These are phyloP conservation scores for Xylariaceae sp. DNA, from an alignment of 2,329 filamentous ascomycete species.

Conservation along the genomic window DNA sequence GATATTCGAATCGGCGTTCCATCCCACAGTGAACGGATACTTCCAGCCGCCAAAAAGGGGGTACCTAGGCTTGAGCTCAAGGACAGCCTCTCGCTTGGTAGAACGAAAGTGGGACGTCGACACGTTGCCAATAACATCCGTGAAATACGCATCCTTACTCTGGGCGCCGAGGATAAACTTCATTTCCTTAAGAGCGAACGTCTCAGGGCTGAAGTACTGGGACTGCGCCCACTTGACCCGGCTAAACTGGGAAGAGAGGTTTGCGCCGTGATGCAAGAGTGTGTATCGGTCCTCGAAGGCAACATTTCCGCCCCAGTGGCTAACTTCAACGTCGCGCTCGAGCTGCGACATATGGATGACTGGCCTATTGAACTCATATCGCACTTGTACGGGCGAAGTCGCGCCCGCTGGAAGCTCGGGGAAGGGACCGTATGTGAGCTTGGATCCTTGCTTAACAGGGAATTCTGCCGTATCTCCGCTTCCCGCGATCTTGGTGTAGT, in stretches of 20 bases:
- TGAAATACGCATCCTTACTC: constrained; percentile 85
- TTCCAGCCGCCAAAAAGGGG: constrained; percentile 98
- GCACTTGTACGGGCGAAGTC: constrained; percentile 64
- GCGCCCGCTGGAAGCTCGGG: constrained; percentile 74
- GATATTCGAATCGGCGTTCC: constrained; percentile 78
- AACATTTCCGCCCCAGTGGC: constrained; percentile 95
- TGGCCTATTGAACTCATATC: constrained; percentile 94
- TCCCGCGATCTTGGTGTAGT: constrained; percentile 71
- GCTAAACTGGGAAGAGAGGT: constrained; percentile 66
- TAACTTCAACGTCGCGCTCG: constrained; percentile 89
- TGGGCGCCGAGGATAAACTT: constrained; percentile 73
- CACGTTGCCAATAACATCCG: constrained; percentile 93
- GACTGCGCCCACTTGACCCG: constrained; percentile 69
- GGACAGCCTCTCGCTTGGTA: constrained; percentile 68
- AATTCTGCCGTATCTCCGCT: constrained; percentile 55
- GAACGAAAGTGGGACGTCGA: constrained; percentile 85
- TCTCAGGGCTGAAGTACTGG: constrained; percentile 70
- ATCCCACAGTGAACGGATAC: constrained; percentile 93
- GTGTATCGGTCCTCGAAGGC: constrained; percentile 93
- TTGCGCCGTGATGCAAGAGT: constrained; percentile 79
- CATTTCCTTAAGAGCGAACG: constrained; percentile 74
- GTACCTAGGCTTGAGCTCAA: constrained; percentile 90
- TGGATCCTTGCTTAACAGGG: constrained; percentile 77
- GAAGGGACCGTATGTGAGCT: constrained; percentile 88
- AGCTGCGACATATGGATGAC: constrained; percentile 72